Evolutionary conservation across 23 red algal species (phyloP).

Genomic region (Gracilariopsis chorda): DNA sequence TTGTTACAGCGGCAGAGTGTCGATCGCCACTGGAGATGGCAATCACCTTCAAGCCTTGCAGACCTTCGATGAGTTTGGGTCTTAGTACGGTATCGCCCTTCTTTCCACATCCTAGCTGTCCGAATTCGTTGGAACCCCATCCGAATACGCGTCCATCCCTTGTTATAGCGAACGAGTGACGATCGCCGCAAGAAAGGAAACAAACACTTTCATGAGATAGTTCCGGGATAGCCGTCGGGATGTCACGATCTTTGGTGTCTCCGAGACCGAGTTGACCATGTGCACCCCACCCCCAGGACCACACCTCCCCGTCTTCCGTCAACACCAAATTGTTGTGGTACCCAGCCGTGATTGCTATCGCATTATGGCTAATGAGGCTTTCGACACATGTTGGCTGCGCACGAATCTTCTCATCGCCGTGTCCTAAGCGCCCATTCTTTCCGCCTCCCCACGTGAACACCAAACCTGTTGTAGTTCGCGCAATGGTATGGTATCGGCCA

Average conservation of each 20-base stretch:
- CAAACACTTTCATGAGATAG: constrained; percentile 44
- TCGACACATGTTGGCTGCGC: constrained; percentile 68
- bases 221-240: constrained; percentile 57
- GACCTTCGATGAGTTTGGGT: constrained; percentile 52
- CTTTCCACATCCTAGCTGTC: constrained; percentile 84
- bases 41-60: constrained; percentile 72
- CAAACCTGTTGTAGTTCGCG: constrained; percentile 54
- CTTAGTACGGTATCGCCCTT: constrained; percentile 64
- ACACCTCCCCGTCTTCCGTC: constrained; percentile 68
- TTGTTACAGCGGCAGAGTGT: constrained; percentile 89
- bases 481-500: constrained; percentile 93
- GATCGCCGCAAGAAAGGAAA: constrained; percentile 80
- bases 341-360: constrained; percentile 70
- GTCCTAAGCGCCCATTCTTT: constrained; percentile 94
- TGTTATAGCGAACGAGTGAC: constrained; percentile 86
- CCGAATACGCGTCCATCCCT: constrained; percentile 79
- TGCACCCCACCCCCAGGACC: constrained; percentile 97
- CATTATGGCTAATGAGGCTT: constrained; percentile 1
- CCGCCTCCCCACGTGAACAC: constrained; percentile 98
- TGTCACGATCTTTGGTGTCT: constrained; percentile 63
- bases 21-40: constrained; percentile 88
- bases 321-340: constrained; percentile 93
- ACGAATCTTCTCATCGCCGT: constrained; percentile 85
- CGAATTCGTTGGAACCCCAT: constrained; percentile 98
- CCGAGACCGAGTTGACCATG: constrained; percentile 96